A percentile compares a stretch with the other conserved stretches of the same genome.
Conservation (phyloP, 2,329 filamentous ascomycete genomes). For the Sclerotinia trifoliorum region DNA sequence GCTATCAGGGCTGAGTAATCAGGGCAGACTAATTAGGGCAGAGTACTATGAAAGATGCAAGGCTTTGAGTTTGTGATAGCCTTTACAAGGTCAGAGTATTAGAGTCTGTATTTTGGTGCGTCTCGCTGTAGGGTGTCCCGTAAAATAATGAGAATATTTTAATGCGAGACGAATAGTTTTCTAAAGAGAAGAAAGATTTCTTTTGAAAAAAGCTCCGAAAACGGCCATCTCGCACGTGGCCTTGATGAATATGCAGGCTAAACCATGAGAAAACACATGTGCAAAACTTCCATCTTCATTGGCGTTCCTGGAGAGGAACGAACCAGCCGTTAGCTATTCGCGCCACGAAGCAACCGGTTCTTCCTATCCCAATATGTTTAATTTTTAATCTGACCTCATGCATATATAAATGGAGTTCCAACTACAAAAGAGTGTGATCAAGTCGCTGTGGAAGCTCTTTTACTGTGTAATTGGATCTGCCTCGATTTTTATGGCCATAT, state of each 20-base stretch:
- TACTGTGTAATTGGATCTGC: neutral
- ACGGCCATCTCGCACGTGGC: neutral
- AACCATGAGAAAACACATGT: slow-evolving; percentile 2
- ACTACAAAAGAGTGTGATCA: neutral
- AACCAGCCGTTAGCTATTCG: neutral
- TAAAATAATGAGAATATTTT: neutral
- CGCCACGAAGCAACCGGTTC: neutral
- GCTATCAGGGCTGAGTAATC: neutral
- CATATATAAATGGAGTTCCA: neutral
- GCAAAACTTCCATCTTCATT: slow-evolving; percentile 3
- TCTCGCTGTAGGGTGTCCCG: neutral
- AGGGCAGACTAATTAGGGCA: no score
- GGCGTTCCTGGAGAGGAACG: neutral
- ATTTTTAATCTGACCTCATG: neutral
- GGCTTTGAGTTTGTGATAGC: neutral
- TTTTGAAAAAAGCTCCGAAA: neutral
- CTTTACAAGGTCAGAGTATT: neutral
- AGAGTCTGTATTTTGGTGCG: neutral
- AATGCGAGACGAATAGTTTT: neutral
- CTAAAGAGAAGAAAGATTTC: neutral
- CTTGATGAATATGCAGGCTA: neutral
- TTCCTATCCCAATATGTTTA: neutral
- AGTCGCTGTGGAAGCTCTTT: neutral
- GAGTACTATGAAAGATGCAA: neutral
- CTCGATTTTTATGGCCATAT: neutral